Evolutionary conservation across 2,329 filamentous ascomycete species (phyloP).

Genomic region (Westerdykella sp.): DNA sequence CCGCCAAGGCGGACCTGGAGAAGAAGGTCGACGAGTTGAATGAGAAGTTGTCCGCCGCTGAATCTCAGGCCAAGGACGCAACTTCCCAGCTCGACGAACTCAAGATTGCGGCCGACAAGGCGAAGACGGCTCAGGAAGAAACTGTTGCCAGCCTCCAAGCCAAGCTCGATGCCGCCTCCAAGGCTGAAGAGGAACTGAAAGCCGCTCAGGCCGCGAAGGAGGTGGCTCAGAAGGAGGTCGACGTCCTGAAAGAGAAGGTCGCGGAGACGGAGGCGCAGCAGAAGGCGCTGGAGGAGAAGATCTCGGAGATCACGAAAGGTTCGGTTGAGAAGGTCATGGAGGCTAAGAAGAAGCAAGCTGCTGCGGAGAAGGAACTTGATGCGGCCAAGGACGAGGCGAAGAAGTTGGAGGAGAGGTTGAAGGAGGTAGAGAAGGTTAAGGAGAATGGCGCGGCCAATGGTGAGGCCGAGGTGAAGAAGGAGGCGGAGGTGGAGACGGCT

Average conservation of each 20-base stretch:
- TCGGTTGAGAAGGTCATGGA: not conserved
- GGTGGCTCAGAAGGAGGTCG: conserved; percentile 1
- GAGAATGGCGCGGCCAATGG: not conserved
- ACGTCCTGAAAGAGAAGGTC: not conserved
- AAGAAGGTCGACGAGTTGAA: conserved; percentile 1
- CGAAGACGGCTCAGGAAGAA: not conserved
- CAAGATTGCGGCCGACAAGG: not conserved
- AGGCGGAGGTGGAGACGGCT: not conserved
- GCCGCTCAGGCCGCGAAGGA: conserved; percentile 3
- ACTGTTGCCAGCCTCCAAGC: not conserved
- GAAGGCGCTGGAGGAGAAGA: conserved; percentile 1
- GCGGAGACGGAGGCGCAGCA: conserved; percentile 1
- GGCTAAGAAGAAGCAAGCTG: conserved; percentile 2
- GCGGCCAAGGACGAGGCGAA: not conserved
- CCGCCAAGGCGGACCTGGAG: not conserved
- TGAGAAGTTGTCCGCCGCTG: not conserved
- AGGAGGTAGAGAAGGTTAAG: conserved; percentile 2
- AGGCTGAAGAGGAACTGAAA: conserved; percentile 5
- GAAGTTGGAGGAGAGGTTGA: not conserved
- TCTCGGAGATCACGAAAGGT: not conserved
- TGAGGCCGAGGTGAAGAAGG: not conserved
- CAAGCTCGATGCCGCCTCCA: conserved; percentile 6
- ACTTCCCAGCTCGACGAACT: conserved; percentile 1
- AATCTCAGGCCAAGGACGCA: conserved; percentile 2
- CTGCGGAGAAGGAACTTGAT: conserved; percentile 1